Evolutionary conservation across 768 basidiomycete genomes (phyloP).

Genomic region (Termitomyces heimii): DNA sequence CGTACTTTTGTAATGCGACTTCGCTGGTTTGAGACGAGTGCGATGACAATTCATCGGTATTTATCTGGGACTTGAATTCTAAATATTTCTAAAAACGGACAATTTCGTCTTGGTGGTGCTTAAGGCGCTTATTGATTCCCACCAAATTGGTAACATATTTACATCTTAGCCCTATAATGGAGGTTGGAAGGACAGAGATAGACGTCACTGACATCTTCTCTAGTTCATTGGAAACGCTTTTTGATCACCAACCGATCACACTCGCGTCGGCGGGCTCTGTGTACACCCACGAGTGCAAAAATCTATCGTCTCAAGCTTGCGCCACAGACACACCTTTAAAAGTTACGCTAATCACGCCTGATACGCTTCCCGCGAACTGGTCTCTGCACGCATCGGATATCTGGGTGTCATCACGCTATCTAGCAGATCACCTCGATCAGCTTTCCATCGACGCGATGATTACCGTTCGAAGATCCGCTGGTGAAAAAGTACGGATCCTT

Average conservation of each 20-base stretch:
- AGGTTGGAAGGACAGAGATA: conserved; percentile 6
- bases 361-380: conserved; percentile 68
- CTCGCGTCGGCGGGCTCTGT: conserved; percentile 48
- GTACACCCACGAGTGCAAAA: conserved; percentile 37
- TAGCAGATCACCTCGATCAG: conserved; percentile 56
- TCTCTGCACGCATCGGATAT: conserved; percentile 71
- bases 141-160: not conserved
- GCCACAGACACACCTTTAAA: conserved; percentile 10
- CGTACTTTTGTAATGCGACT: not conserved
- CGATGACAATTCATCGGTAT: not conserved
- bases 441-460: conserved; percentile 8
- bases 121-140: not conserved
- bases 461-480: not conserved
- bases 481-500: conserved; percentile 32
- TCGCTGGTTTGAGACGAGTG: too few relatives aligned
- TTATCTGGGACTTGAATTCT: conserved; percentile 5
- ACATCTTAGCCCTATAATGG: conserved; percentile 2
- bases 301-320: conserved; percentile 11
- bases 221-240: conserved; percentile 55
- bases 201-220: conserved; percentile 68
- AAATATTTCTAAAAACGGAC: conserved; percentile 2
- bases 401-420: conserved; percentile 63
- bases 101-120: not conserved
- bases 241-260: conserved; percentile 55
- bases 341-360: conserved; percentile 52